Conservation (phyloP, 257 asterid species). For the Rhazya stricta region DNA sequence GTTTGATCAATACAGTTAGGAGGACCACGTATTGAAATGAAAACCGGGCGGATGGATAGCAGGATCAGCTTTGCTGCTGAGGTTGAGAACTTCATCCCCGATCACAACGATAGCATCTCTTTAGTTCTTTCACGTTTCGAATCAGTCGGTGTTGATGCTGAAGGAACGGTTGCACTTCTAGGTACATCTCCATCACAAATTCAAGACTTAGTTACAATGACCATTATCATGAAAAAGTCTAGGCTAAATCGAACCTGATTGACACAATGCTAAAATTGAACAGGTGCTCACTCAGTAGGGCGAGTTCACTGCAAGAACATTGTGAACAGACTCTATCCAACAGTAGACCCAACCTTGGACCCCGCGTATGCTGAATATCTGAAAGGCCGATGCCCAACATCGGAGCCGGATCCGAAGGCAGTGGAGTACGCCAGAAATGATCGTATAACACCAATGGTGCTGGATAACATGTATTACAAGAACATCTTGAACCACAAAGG, state of each 20-base stretch:
- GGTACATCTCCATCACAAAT: conserved; percentile 28
- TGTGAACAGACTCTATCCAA: conserved; percentile 62
- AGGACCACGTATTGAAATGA: conserved; percentile 62
- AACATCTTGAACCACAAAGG: conserved; percentile 54
- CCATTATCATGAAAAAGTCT: too few species aligned
- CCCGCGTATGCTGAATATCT: conserved; percentile 48
- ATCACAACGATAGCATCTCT: conserved; percentile 59
- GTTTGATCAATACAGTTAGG: conserved; percentile 37
- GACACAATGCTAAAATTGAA: not conserved
- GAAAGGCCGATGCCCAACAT: conserved; percentile 57
- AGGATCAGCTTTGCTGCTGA: conserved; percentile 33
- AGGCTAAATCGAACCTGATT: too few species aligned
- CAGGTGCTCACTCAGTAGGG: conserved; percentile 71
- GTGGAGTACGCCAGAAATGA: conserved; percentile 60
- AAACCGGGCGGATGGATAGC: conserved; percentile 78
- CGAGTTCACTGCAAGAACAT: conserved; percentile 70
- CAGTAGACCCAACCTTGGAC: conserved; percentile 54
- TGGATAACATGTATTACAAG: conserved; percentile 68
- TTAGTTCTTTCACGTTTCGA: conserved; percentile 49
- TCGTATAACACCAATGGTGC: conserved; percentile 50
- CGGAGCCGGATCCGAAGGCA: conserved; percentile 43
- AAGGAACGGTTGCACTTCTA: conserved; percentile 67
- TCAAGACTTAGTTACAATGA: too few species aligned
- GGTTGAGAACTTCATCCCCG: conserved; percentile 54
- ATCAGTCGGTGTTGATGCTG: conserved; percentile 50